A percentile compares a stretch with the other conserved stretches of the same genome.
phyloP scores from a whole-genome alignment of 805 yeast species.

The Komagataella pseudopastoris region DNA sequence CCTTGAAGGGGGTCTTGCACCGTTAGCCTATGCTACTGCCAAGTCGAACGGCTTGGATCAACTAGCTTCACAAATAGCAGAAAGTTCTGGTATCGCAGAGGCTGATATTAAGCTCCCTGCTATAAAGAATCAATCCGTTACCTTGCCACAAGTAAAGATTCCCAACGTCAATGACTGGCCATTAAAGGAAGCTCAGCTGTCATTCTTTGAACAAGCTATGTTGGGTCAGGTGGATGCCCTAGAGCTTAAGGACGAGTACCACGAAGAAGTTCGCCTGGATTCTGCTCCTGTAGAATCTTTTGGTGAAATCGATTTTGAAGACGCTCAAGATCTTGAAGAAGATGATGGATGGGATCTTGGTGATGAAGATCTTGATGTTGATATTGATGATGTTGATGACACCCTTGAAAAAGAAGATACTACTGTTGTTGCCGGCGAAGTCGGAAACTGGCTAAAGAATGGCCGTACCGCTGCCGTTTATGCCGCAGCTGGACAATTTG shows the following conservation, averaged over 20 bases:
- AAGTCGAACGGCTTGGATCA: conserved; percentile 72
- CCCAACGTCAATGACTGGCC: conserved; percentile 62
- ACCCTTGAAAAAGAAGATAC: conserved; percentile 22
- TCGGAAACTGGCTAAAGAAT: conserved; percentile 74
- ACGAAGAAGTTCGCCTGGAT: conserved; percentile 12
- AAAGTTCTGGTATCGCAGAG: conserved; percentile 52
- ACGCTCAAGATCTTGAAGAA: conserved; percentile 37
- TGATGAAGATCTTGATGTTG: conserved; percentile 66
- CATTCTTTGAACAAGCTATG: conserved; percentile 78
- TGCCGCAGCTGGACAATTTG: conserved; percentile 94
- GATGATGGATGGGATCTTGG: conserved; percentile 75
- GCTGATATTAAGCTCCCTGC: conserved; percentile 55
- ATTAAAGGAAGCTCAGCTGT: conserved; percentile 51
- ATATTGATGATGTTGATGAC: conserved; percentile 29
- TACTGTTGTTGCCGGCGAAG: conserved; percentile 34
- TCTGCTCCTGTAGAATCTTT: conserved; percentile 20
- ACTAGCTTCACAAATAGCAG: conserved; percentile 58
- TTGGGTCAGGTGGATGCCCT: conserved; percentile 64
- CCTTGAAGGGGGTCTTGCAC: conserved; percentile 65
- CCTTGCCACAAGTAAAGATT: conserved; percentile 33
- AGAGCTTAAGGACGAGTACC: conserved; percentile 21
- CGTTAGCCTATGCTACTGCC: conserved; percentile 90
- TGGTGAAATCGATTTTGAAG: conserved; percentile 28
- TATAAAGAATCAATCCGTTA: conserved; percentile 23
- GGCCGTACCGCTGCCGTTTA: conserved; percentile 85